Conservation (phyloP, 352 stramenopile species). For the Phytophthora pinifolia region DNA sequence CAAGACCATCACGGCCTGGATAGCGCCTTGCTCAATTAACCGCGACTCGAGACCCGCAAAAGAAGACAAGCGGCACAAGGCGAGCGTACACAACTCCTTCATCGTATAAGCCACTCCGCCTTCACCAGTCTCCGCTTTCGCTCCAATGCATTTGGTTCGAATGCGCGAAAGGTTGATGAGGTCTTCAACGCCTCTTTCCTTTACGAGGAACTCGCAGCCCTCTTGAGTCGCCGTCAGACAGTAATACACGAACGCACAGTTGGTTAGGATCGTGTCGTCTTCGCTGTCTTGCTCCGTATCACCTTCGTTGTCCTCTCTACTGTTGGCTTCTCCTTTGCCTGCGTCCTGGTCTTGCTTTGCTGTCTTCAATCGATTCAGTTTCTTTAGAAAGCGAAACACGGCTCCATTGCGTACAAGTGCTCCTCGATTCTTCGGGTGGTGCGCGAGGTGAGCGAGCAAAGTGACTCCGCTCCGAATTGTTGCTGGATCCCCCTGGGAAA, state of each 20-base stretch:
- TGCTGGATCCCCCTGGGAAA: slow-evolving; percentile 26
- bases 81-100: slow-evolving; percentile 71
- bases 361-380: slow-evolving; percentile 39
- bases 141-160: slow-evolving; percentile 29
- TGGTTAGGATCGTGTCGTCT: slow-evolving; percentile 57
- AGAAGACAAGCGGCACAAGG: slow-evolving; percentile 68
- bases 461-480: slow-evolving; percentile 54
- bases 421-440: slow-evolving; percentile 52
- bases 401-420: slow-evolving; percentile 54
- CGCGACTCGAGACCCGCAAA: slow-evolving; percentile 59
- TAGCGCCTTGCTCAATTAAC: slow-evolving; percentile 72
- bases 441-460: slow-evolving; percentile 61
- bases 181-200: slow-evolving; percentile 68
- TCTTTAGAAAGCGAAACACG: slow-evolving; percentile 61
- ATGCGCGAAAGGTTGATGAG: slow-evolving; percentile 66
- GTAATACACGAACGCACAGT: slow-evolving; percentile 73
- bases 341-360: not conserved
- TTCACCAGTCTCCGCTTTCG: slow-evolving; percentile 9
- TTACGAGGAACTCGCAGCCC: slow-evolving; percentile 70
- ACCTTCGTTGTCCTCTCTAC: slow-evolving; percentile 18
- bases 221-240: slow-evolving; percentile 63
- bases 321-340: not conserved
- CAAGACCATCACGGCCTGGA: slow-evolving; percentile 71
- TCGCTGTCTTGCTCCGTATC: slow-evolving; percentile 26
- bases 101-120: slow-evolving; percentile 28